Evolutionary conservation across 768 basidiomycete species (phyloP), one percentile per base, ranked within the genome.

Genomic region (Naematelia aurantialba): DNA sequence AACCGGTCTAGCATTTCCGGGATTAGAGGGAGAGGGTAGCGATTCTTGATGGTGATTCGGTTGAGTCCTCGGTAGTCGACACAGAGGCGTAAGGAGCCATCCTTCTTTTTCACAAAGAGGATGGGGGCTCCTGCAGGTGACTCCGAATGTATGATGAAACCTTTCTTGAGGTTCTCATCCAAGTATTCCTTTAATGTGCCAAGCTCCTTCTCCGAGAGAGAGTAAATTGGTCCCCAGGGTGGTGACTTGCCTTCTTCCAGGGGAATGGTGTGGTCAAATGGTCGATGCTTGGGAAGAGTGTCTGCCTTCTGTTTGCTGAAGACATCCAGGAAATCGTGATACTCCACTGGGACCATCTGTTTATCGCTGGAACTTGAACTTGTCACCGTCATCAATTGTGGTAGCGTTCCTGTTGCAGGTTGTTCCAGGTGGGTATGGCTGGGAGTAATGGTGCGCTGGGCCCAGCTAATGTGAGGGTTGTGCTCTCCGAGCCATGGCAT

Each of bases 1-100:
- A 73, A 45, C 13, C 17, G 50, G 56, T 65, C 61, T n/a, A 72
- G 30, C 25, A 55, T 30, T 13, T 66, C 65, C 14, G 21, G 24
- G 26, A 67, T 70, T 13, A 68, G 62, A 14, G 69, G 69, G 4
- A 69, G 54, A 3, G 69, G 65, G 30, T 44, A 48, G 8, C 53
- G 39, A 29, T 49, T 65, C 53, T 49, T 58, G 14, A n/a, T 48
- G 2, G 56, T 65, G 52, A 60, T 58, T 27, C 85, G 87, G 14
- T 90, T 75, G 87, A 89, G 70, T n/a, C n/a, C n/a, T n/a, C n/a
- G n/a, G n/a, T n/a, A n/a, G n/a, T n/a, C n/a, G n/a, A n/a, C n/a
- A n/a, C 64, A 66, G 0, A 70, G 56, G 14, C 70, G 54, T 0
- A 72, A 55, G 21, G 52, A 30, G 21, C 63, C 59, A 42, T 72